Percentiles rank a stretch among this genome's conserved stretches.
Evolutionary conservation across 306 rosid genomes (phyloP).

Genomic region (Chamaecrista fasciculata): DNA sequence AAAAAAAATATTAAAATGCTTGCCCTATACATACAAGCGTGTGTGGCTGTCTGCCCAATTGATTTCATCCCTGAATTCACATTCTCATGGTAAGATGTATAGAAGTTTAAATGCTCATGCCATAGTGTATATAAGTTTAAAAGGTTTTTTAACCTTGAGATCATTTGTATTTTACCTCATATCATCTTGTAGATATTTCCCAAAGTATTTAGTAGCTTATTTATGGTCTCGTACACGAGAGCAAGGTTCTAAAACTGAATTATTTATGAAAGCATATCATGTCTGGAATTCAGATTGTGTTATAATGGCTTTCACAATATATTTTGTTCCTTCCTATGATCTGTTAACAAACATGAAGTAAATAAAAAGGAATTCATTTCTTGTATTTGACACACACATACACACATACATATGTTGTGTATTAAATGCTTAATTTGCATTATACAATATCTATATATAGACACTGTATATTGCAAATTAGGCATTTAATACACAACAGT

Average conservation of each 20-base stretch:
- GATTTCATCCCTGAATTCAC: too few species aligned
- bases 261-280: not conserved
- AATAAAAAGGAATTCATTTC: not conserved
- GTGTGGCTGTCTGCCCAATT: too few species aligned
- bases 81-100: not conserved
- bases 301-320: not conserved
- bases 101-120: not conserved
- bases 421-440: not conserved
- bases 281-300: not conserved
- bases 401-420: not conserved
- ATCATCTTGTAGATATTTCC: not conserved
- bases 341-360: not conserved
- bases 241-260: conserved; percentile 6
- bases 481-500: not conserved
- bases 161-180: not conserved
- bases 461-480: not conserved
- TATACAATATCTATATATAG: too few species aligned
- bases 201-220: not conserved
- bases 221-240: not conserved
- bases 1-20: too few species aligned
- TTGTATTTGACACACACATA: too few species aligned
- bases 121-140: conserved; percentile 1
- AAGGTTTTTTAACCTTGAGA: not conserved
- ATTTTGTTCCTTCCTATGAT: not conserved
- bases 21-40: too few species aligned